Percentiles rank a stretch among this genome's conserved stretches.
Evolutionary conservation across 345 rosid genomes (phyloP).

Genomic region (Mangifera indica): DNA sequence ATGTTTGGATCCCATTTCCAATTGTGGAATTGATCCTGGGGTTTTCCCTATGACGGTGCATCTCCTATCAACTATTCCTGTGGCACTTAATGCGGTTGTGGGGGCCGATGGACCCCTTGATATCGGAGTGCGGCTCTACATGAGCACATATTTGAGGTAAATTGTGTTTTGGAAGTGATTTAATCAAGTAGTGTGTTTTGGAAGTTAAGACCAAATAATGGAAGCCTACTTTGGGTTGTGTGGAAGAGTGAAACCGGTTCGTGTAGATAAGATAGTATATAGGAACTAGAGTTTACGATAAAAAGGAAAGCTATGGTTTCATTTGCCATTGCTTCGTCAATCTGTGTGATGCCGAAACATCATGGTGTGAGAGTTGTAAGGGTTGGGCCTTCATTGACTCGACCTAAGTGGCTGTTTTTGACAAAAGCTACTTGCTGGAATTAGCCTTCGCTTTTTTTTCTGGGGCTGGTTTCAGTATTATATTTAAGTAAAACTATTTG

Average conservation of each 20-base stretch:
- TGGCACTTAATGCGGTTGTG: conserved; percentile 74
- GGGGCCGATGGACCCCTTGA: conserved; percentile 82
- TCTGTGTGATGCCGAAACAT: conserved; percentile 10
- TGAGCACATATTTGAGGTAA: conserved; percentile 63
- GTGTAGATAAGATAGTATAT: conserved; percentile 41
- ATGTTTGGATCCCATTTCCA: conserved; percentile 15
- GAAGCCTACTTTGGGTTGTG: conserved; percentile 12
- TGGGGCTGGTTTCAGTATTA: conserved; percentile 30
- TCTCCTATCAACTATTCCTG: conserved; percentile 74
- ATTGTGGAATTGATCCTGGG: conserved; percentile 40
- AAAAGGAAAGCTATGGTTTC: conserved; percentile 10
- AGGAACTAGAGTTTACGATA: conserved; percentile 21
- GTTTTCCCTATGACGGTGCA: conserved; percentile 68
- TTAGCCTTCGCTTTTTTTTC: conserved; percentile 39
- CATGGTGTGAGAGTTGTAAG: conserved; percentile 30
- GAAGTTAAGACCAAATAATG: not conserved
- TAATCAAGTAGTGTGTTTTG: not conserved
- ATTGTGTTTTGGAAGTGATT: conserved; percentile 14
- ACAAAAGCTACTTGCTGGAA: conserved; percentile 47
- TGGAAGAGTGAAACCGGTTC: conserved; percentile 21
- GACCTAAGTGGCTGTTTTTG: conserved; percentile 44
- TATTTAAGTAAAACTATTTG: too few species aligned
- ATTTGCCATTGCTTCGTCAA: not conserved
- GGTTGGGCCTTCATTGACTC: conserved; percentile 9
- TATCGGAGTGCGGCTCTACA: conserved; percentile 64